Conservation (phyloP, 2,329 filamentous ascomycete genomes). For the Raffaelea albimanens region DNA sequence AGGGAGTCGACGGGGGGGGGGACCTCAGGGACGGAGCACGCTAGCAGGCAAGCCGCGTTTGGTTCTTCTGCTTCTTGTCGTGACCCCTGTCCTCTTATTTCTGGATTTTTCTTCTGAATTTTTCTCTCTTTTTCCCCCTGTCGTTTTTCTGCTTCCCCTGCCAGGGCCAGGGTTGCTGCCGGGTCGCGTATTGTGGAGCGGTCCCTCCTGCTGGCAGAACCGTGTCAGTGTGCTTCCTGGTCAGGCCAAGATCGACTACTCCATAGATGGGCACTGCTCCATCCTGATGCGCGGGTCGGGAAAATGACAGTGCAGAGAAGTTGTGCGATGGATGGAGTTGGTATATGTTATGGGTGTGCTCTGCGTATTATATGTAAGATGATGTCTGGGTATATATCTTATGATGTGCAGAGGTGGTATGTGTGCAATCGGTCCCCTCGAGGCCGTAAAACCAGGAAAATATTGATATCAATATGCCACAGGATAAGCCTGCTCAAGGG, state of each 20-base stretch:
- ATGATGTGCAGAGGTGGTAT: too few species aligned
- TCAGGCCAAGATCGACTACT: neutral
- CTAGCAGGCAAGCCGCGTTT: constrained; percentile 6
- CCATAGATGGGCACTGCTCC: too few species aligned
- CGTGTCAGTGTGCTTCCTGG: constrained; percentile 3
- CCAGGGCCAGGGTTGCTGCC: constrained; percentile 10
- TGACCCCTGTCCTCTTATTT: neutral
- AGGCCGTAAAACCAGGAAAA: too few species aligned
- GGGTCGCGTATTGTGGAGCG: constrained; percentile 11
- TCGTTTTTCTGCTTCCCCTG: neutral
- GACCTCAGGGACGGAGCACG: constrained; percentile 7
- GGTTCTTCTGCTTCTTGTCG: constrained; percentile 1
- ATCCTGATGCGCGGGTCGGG: too few species aligned
- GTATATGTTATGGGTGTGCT: too few species aligned
- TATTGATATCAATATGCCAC: too few species aligned
- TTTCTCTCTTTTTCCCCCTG: constrained; percentile 1
- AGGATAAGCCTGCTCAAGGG: too few species aligned
- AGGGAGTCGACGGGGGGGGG: constrained; percentile 1
- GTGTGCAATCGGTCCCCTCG: too few species aligned
- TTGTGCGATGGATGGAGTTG: too few species aligned
- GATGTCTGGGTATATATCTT: too few species aligned
- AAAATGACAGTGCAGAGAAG: too few species aligned
- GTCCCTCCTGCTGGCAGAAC: constrained; percentile 1
- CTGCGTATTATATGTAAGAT: too few species aligned
- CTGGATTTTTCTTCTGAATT: constrained; percentile 1